phyloP scores from a whole-genome alignment of 2,329 filamentous ascomycete species.

The Calonectria pauciramosa region DNA sequence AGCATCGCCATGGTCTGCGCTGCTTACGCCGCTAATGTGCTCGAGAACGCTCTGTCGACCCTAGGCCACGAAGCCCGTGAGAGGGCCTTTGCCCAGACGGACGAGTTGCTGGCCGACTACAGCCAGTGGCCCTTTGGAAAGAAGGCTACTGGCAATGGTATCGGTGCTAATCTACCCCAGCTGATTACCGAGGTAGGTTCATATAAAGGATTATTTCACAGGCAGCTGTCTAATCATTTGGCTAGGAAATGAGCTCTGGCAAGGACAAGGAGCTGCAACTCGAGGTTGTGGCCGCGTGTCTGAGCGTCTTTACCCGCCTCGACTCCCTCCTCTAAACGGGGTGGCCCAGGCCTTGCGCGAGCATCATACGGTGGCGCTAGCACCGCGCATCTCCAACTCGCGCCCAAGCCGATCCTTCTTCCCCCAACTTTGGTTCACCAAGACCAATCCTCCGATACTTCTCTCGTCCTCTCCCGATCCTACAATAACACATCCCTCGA shows the following conservation, averaged over 20 bases:
- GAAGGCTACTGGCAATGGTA: slow-evolving; percentile 83
- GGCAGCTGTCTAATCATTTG: slow-evolving; percentile 33
- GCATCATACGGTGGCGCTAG: slow-evolving; percentile 26
- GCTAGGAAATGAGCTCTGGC: slow-evolving; percentile 80
- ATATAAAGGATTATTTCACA: neutral
- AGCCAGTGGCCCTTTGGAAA: slow-evolving; percentile 97
- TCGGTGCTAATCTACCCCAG: slow-evolving; percentile 92
- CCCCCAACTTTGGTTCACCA: slow-evolving; percentile 32
- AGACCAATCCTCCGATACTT: slow-evolving; percentile 29
- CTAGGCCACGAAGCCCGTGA: slow-evolving; percentile 95
- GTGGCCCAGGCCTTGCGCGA: slow-evolving; percentile 26
- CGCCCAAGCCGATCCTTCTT: slow-evolving; percentile 32
- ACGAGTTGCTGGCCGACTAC: slow-evolving; percentile 95
- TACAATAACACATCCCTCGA: slow-evolving; percentile 28
- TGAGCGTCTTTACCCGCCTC: slow-evolving; percentile 97
- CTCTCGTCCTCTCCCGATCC: slow-evolving; percentile 27
- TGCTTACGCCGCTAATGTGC: slow-evolving; percentile 96
- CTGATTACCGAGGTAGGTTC: slow-evolving; percentile 80
- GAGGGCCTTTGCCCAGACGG: slow-evolving; percentile 95
- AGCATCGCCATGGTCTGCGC: slow-evolving; percentile 98
- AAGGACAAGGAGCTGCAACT: slow-evolving; percentile 97
- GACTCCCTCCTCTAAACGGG: slow-evolving; percentile 86
- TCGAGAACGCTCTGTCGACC: slow-evolving; percentile 96
- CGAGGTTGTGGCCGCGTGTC: slow-evolving; percentile 95
- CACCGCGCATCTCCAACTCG: slow-evolving; percentile 32